Evolutionary conservation across 1,139 yeast species (phyloP).

Genomic region (Lodderomyces elongisporus): DNA sequence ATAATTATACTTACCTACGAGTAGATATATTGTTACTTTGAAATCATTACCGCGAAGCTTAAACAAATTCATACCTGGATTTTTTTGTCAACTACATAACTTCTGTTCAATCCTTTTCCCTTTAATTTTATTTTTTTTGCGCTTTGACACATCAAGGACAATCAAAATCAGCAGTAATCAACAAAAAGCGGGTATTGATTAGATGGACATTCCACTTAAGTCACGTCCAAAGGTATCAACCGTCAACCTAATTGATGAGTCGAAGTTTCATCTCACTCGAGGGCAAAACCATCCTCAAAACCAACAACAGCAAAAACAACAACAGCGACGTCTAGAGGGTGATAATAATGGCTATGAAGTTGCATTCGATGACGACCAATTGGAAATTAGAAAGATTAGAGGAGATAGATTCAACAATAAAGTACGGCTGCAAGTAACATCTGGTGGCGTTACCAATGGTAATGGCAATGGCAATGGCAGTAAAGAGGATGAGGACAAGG

Average conservation of each 20-base stretch:
- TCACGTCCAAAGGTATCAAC: conserved; percentile 41
- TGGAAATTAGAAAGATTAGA: neutral
- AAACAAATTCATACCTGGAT: too few relatives aligned
- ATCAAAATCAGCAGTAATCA: neutral
- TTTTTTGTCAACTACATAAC: too few relatives aligned
- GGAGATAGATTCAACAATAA: neutral
- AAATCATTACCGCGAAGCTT: too few relatives aligned
- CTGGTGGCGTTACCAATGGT: too few relatives aligned
- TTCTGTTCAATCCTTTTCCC: too few relatives aligned
- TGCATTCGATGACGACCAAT: neutral
- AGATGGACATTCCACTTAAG: conserved; percentile 42
- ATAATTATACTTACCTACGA: too few relatives aligned
- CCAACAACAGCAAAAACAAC: neutral
- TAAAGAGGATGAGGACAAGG: neutral
- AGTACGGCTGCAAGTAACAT: neutral
- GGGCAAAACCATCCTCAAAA: conserved; percentile 3
- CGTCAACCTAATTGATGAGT: conserved; percentile 28
- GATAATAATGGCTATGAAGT: neutral
- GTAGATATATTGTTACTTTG: too few relatives aligned
- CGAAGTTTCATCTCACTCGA: conserved; percentile 17
- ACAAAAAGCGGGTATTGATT: neutral
- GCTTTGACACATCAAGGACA: too few relatives aligned
- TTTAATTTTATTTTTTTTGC: too few relatives aligned
- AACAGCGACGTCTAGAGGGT: neutral
- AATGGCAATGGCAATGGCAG: too few relatives aligned